Evolutionary conservation across 768 basidiomycete species (phyloP).

Genomic region (Hortiboletus flavorubellus): DNA sequence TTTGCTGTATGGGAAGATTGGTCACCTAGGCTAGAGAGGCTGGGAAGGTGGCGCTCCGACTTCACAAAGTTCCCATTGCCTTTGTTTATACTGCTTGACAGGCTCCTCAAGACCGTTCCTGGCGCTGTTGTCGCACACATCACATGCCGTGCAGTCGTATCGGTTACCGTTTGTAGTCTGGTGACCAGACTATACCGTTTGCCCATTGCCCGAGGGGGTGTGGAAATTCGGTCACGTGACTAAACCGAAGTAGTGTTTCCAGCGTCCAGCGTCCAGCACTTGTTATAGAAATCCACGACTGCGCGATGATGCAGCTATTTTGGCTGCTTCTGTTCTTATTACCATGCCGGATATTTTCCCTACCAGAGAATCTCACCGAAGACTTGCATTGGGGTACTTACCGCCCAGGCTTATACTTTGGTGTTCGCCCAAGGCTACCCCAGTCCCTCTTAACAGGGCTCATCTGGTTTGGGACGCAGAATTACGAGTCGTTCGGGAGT

Average conservation of each 20-base stretch:
- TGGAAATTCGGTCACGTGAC: neutral
- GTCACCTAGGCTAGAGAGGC: too few relatives aligned
- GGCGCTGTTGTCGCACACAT: too few relatives aligned
- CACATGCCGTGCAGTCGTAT: too few relatives aligned
- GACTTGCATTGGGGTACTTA: slow-evolving; percentile 72
- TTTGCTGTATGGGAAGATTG: too few relatives aligned
- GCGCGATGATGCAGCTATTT: slow-evolving; percentile 17
- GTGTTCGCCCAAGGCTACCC: slow-evolving; percentile 78
- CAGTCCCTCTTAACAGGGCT: slow-evolving; percentile 91
- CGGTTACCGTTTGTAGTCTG: too few relatives aligned
- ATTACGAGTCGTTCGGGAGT: slow-evolving; percentile 72
- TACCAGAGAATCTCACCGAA: slow-evolving; percentile 34
- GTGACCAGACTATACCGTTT: too few relatives aligned
- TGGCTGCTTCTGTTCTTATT: slow-evolving; percentile 29
- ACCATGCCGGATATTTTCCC: slow-evolving; percentile 15
- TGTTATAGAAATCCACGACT: neutral
- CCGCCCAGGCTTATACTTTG: slow-evolving; percentile 94
- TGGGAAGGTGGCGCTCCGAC: too few relatives aligned
- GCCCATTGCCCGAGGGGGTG: too few relatives aligned
- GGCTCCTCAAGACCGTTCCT: too few relatives aligned
- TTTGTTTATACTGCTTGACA: too few relatives aligned
- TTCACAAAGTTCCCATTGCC: too few relatives aligned
- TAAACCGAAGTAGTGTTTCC: neutral
- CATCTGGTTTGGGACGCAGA: slow-evolving; percentile 89
- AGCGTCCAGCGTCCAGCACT: too few relatives aligned